Conservation (phyloP, 2,329 filamentous ascomycete genomes). For the Gaeumannomyces sp. region DNA sequence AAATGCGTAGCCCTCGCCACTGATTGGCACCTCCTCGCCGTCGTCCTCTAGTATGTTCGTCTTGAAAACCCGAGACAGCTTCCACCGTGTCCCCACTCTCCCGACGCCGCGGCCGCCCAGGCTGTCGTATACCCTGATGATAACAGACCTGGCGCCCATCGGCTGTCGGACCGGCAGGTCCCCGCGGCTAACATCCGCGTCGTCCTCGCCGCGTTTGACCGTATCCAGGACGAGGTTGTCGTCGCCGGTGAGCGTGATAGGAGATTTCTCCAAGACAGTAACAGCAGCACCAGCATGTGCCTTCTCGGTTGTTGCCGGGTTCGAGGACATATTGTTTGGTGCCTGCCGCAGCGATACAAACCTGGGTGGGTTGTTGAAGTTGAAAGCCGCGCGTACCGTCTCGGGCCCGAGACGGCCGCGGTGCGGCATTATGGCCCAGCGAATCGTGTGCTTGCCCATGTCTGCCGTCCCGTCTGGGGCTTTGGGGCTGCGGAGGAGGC, state of each 20-base stretch:
- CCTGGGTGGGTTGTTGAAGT: conserved; percentile 80
- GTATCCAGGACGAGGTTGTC: conserved; percentile 53
- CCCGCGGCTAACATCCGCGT: conserved; percentile 27
- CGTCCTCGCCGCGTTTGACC: conserved; percentile 56
- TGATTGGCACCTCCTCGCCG: conserved; percentile 39
- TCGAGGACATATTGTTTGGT: background rate
- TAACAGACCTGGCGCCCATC: conserved; percentile 35
- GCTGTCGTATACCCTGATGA: conserved; percentile 58
- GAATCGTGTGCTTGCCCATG: conserved; percentile 83
- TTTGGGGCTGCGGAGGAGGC: conserved; percentile 79
- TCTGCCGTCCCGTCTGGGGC: conserved; percentile 90
- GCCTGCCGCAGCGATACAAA: conserved; percentile 29
- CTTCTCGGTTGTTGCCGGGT: background rate
- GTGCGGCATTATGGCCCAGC: conserved; percentile 88
- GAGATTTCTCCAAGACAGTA: conserved; percentile 15
- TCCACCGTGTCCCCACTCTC: conserved; percentile 39
- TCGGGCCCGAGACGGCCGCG: conserved; percentile 61
- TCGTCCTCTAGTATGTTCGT: conserved; percentile 63
- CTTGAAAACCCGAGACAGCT: conserved; percentile 54
- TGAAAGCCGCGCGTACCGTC: conserved; percentile 77
- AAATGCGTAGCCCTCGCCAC: conserved; percentile 20
- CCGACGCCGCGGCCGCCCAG: conserved; percentile 56
- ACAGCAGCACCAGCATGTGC: conserved; percentile 15
- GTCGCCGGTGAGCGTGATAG: conserved; percentile 43
- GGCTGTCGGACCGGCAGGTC: conserved; percentile 8